A percentile compares a stretch with the other conserved stretches of the same genome.
Evolutionary conservation across 1,284 basidiomycete species (phyloP).

Genomic region (Xerocomus nothofagi): DNA sequence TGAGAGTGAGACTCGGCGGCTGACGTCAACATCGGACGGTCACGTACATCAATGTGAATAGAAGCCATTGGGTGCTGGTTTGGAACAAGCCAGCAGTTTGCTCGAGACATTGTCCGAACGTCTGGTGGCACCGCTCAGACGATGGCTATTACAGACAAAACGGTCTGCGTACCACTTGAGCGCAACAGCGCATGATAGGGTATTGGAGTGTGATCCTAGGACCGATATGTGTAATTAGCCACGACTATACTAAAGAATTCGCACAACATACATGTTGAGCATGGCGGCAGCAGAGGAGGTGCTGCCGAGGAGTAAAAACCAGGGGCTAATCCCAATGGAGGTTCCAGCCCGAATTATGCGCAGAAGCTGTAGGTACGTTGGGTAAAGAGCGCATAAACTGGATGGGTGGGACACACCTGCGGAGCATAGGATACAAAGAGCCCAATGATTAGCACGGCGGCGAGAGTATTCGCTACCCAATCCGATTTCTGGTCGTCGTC

Average conservation of each 20-base stretch:
- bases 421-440: constrained; percentile 87
- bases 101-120: constrained; percentile 74
- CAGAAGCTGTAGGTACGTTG: constrained; percentile 50
- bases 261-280: constrained; percentile 69
- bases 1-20: not conserved
- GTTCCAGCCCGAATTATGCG: constrained; percentile 76
- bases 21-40: not conserved
- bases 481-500: constrained; percentile 63
- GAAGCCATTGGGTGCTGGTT: constrained; percentile 81
- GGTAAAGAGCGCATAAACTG: not conserved
- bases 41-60: constrained; percentile 80
- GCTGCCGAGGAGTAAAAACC: constrained; percentile 91
- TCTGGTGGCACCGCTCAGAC: constrained; percentile 42
- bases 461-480: constrained; percentile 71
- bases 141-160: not conserved
- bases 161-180: constrained; percentile 57
- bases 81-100: constrained; percentile 84
- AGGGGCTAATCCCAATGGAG: constrained; percentile 88
- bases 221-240: not conserved
- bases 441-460: constrained; percentile 74
- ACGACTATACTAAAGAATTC: not conserved
- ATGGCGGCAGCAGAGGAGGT: constrained; percentile 80
- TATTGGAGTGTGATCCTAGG: constrained; percentile 83
- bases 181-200: constrained; percentile 83
- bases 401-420: constrained; percentile 53